Conservation (phyloP, 495 filamentous ascomycete species). For the Clohesyomyces aquaticus region DNA sequence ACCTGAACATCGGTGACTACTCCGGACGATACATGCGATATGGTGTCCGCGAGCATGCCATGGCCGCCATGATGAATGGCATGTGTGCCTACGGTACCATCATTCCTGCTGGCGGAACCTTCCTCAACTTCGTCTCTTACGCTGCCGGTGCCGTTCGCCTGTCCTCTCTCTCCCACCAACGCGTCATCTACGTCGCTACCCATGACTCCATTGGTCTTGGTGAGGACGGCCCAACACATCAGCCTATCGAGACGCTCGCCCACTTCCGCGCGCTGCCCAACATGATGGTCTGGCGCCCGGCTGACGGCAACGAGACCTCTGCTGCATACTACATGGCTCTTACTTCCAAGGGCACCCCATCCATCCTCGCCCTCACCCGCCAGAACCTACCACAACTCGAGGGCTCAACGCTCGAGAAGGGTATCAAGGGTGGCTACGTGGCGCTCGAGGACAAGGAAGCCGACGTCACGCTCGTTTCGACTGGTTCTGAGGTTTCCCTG, state of each 20-base stretch:
- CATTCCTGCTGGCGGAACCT: slow-evolving; percentile 92
- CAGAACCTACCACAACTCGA: slow-evolving; percentile 99
- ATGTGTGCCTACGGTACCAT: slow-evolving; percentile 92
- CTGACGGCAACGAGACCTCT: slow-evolving; percentile 97
- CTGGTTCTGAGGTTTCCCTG: slow-evolving; percentile 94
- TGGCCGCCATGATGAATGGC: slow-evolving; percentile 99
- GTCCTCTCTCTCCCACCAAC: slow-evolving; percentile 87
- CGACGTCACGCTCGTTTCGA: slow-evolving; percentile 87
- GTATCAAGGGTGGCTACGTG: slow-evolving; percentile 93
- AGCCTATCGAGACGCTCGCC: slow-evolving; percentile 98
- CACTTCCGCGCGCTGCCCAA: slow-evolving; percentile 99
- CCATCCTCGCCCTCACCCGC: slow-evolving; percentile 90
- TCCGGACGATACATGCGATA: slow-evolving; percentile 79
- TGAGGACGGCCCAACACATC: slow-evolving; percentile 98
- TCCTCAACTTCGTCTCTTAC: slow-evolving; percentile 99
- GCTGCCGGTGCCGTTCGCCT: slow-evolving; percentile 94
- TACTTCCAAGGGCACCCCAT: slow-evolving; percentile 86
- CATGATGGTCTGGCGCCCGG: slow-evolving; percentile 99
- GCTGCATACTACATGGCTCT: slow-evolving; percentile 97
- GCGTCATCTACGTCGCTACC: slow-evolving; percentile 94
- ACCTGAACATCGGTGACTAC: slow-evolving; percentile 82
- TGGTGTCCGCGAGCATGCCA: slow-evolving; percentile 51
- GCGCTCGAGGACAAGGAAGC: slow-evolving; percentile 82
- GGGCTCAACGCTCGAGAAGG: slow-evolving; percentile 82
- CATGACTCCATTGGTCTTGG: slow-evolving; percentile 99